Percentiles rank a stretch among this genome's conserved stretches.
Evolutionary conservation across 1,284 basidiomycete genomes (phyloP).

Genomic region (Apiotrichum sp.): DNA sequence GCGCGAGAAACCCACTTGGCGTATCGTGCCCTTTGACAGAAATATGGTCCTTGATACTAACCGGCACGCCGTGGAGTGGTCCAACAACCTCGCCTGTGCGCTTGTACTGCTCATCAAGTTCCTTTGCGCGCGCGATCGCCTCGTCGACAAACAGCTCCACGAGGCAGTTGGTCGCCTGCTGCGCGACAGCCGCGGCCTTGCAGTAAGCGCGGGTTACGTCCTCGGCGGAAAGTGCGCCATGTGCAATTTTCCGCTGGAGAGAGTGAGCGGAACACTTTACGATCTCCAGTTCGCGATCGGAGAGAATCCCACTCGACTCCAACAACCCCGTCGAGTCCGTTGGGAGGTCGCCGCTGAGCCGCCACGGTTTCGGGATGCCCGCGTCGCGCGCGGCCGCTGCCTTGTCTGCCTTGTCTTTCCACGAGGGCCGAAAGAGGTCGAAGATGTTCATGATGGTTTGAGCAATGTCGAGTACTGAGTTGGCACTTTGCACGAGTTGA

Average conservation of each 20-base stretch:
- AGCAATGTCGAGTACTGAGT: too few relatives aligned
- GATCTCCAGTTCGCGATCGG: conserved; percentile 57
- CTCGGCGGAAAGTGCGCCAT: conserved; percentile 6
- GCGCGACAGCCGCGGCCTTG: conserved; percentile 24
- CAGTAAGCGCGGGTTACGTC: conserved; percentile 27
- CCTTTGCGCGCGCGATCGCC: conserved; percentile 55
- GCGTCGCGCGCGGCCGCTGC: background rate
- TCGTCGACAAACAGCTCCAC: conserved; percentile 62
- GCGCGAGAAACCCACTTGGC: conserved; percentile 18
- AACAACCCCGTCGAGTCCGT: conserved; percentile 2
- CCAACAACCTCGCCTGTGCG: conserved; percentile 52
- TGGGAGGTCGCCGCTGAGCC: background rate
- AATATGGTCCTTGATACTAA: conserved; percentile 55
- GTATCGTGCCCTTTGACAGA: conserved; percentile 40
- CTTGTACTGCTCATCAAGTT: conserved; percentile 55
- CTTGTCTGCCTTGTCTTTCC: background rate
- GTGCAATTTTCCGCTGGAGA: background rate
- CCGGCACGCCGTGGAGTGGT: conserved; percentile 59
- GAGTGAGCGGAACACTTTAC: background rate
- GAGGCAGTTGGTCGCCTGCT: conserved; percentile 55
- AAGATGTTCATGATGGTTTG: background rate
- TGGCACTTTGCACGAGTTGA: too few relatives aligned
- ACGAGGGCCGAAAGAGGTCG: background rate
- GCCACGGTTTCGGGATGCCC: background rate
- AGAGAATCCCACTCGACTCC: conserved; percentile 53